A percentile compares a stretch with the other conserved stretches of the same genome.
Conservation (phyloP, 2,329 filamentous ascomycete species). For the Grosmannia huntii region DNA sequence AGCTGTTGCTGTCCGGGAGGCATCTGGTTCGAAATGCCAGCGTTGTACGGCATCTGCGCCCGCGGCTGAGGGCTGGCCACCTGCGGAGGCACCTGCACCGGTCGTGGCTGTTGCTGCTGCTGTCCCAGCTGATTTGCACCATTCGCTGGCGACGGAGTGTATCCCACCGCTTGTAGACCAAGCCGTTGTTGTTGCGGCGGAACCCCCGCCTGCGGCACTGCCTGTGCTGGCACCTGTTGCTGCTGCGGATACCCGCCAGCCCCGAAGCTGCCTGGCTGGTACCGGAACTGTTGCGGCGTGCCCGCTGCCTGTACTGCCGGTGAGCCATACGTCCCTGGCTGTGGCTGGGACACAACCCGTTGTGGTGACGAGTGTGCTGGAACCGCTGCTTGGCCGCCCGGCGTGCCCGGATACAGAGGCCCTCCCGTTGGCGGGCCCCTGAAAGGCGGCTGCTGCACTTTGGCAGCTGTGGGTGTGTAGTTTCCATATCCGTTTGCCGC, state of each 20-base stretch:
- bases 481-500: constrained; percentile 31
- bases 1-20: constrained; percentile 17
- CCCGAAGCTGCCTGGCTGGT: constrained; percentile 6
- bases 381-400: not conserved
- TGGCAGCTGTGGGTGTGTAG: constrained; percentile 37
- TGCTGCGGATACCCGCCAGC: constrained; percentile 11
- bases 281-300: constrained; percentile 28
- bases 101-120: constrained; percentile 21
- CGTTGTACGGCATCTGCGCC: not conserved
- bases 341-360: constrained; percentile 17
- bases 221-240: constrained; percentile 19
- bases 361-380: constrained; percentile 8
- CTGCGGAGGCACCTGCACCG: constrained; percentile 28
- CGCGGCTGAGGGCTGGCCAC: constrained; percentile 13
- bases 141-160: constrained; percentile 29
- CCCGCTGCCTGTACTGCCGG: constrained; percentile 25
- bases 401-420: constrained; percentile 12
- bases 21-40: not conserved
- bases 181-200: constrained; percentile 11
- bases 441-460: constrained; percentile 36
- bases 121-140: constrained; percentile 26
- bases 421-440: constrained; percentile 32
- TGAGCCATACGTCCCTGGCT: constrained; percentile 24
- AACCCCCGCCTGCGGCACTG: constrained; percentile 8
- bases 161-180: constrained; percentile 16